Evolutionary conservation across 1,284 basidiomycete genomes (phyloP).

Genomic region (Trichosporon sp.): DNA sequence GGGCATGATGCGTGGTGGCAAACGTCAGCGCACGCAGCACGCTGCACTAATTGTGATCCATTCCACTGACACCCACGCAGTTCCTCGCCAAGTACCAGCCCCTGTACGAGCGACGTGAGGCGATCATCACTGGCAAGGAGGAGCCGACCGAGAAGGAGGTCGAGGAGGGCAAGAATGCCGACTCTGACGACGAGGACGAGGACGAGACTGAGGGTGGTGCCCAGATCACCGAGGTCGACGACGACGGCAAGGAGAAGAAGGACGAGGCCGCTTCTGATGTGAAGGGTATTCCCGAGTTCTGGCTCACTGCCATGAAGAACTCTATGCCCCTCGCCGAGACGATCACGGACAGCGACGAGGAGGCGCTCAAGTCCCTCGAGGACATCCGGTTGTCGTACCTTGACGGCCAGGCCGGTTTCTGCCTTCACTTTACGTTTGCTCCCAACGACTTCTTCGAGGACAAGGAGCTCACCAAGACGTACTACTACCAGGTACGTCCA

Average conservation of each 20-base stretch:
- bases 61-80: slow-evolving; percentile 50
- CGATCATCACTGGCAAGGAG: slow-evolving; percentile 72
- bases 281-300: slow-evolving; percentile 87
- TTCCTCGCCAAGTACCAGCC: slow-evolving; percentile 81
- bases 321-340: slow-evolving; percentile 79
- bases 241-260: slow-evolving; percentile 43
- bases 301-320: slow-evolving; percentile 93
- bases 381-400: slow-evolving; percentile 67
- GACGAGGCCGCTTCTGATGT: slow-evolving; percentile 33
- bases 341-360: slow-evolving; percentile 89
- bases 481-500: slow-evolving; percentile 74
- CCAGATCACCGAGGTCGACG: slow-evolving; percentile 48
- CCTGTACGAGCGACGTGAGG: slow-evolving; percentile 77
- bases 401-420: slow-evolving; percentile 76
- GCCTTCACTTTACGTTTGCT: slow-evolving; percentile 75
- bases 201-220: slow-evolving; percentile 50
- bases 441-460: slow-evolving; percentile 87
- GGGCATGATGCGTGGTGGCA: slow-evolving; percentile 5
- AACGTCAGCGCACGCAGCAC: too few relatives aligned
- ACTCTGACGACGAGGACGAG: slow-evolving; percentile 54
- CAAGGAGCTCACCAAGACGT: slow-evolving; percentile 80
- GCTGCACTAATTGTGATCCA: too few relatives aligned
- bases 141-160: slow-evolving; percentile 78
- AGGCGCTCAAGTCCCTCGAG: slow-evolving; percentile 59
- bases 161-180: slow-evolving; percentile 65